Evolutionary conservation across 2,329 filamentous ascomycete genomes (phyloP).

Genomic region (Penicillium sclerotigenum): DNA sequence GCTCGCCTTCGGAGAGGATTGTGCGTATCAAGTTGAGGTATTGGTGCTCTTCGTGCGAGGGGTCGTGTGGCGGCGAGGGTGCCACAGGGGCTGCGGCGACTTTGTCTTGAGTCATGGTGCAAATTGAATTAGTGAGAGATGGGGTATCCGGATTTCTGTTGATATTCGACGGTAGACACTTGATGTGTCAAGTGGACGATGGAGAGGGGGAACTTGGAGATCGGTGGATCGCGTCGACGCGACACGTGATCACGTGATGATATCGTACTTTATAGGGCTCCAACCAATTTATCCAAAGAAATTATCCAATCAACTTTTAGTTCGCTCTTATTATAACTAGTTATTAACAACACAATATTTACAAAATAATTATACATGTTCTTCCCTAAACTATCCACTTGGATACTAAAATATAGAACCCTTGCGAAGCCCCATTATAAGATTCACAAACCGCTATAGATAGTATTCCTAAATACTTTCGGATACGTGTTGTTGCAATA

Average conservation of each 20-base stretch:
- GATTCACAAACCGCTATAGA: neutral
- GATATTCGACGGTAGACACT: neutral
- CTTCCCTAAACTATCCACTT: neutral
- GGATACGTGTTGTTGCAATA: neutral
- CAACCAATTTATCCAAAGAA: neutral
- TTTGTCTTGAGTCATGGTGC: conserved; percentile 24
- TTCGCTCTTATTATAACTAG: neutral
- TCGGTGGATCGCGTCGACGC: conserved; percentile 20
- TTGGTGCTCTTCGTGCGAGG: conserved; percentile 80
- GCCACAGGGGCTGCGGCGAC: conserved; percentile 8
- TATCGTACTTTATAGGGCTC: neutral
- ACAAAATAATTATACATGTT: neutral
- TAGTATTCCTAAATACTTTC: neutral
- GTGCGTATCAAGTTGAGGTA: conserved; percentile 86
- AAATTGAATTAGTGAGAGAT: neutral
- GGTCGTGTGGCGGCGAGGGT: conserved; percentile 23
- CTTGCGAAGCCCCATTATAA: neutral
- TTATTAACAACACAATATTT: neutral
- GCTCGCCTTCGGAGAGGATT: conserved; percentile 79
- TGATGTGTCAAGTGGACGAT: neutral
- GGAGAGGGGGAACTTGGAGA: neutral
- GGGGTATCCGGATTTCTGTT: neutral
- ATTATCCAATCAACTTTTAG: neutral
- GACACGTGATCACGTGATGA: conserved; percentile 29
- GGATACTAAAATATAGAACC: neutral